phyloP scores from a whole-genome alignment of 2,329 filamentous ascomycete genomes.

The Pyrenochaeta sp. region DNA sequence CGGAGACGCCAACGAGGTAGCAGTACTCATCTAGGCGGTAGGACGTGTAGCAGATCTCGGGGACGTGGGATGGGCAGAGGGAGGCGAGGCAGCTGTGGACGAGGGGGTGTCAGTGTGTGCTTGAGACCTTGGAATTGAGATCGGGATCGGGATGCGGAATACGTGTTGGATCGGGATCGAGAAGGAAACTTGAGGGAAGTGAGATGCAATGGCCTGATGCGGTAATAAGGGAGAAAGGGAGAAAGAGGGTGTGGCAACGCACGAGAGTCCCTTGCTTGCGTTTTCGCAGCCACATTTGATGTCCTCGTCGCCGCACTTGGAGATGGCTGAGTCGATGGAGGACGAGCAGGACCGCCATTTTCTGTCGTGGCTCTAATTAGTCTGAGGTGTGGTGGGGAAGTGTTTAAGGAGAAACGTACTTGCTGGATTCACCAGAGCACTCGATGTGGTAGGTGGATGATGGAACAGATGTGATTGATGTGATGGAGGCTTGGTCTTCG shows the following conservation, averaged over 20 bases:
- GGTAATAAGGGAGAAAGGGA: background rate
- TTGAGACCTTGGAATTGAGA: background rate
- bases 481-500: background rate
- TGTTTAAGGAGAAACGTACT: constrained; percentile 8
- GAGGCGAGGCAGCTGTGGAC: constrained; percentile 14
- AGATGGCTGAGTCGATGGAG: constrained; percentile 13
- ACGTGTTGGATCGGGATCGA: background rate
- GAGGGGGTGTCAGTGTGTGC: background rate
- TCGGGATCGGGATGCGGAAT: background rate
- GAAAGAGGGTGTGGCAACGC: constrained; percentile 1
- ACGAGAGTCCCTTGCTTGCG: constrained; percentile 18
- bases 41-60: background rate
- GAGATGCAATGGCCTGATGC: no score
- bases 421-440: constrained; percentile 8
- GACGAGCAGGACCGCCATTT: constrained; percentile 21
- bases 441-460: background rate
- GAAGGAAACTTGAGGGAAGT: no score
- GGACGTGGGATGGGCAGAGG: constrained; percentile 6
- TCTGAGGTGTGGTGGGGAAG: background rate
- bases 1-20: background rate
- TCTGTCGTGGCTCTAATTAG: constrained; percentile 5
- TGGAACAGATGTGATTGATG: background rate
- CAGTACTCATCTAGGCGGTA: background rate
- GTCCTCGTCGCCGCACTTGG: constrained; percentile 16
- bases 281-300: constrained; percentile 17